Base-by-base conservation (phyloP, 176 grass and related monocot genomes). In the Aegilops longissima region DNA sequence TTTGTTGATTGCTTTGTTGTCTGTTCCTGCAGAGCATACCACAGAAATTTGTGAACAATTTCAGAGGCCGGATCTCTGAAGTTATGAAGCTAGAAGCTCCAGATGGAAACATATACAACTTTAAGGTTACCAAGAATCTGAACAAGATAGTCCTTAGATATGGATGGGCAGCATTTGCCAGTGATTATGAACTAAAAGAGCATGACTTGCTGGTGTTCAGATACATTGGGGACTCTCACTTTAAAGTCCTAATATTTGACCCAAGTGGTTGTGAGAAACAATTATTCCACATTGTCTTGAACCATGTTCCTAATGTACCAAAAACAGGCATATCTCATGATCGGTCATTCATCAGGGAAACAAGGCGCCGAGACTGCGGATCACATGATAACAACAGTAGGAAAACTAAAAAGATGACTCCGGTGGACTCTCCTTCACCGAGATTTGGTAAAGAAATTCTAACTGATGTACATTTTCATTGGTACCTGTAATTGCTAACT, bases 191-290 rank as follows among this genome's bases (percentile, higher is more conserved):
- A 21, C 75, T 91, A 30, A 58, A 62, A 36, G 5, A 66, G 5
- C 33, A 29, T 34, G 87, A 91, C 25, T 1, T 91, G 51, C 42
- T 95, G 80, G 23, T 89, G 67, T 95, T 95, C 70, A 92, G 71
- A 77, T 84, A 80, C 5, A 65, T 24, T 29, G 84, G 69, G 58
- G n/a, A 83, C 16, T 93, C 84, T 9, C 67, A 80, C 79, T 96
- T 89, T 63, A 86, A 90, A 72, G 82, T 86, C 14, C 47, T 71
- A 40, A 91, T 93, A 13, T 93, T 93, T 8, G 82, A 88, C 18
- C 5, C 5, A 10, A 84, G 30, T 59, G 74, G 89, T 20, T 81
- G 77, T 12, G 87, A 91, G 90, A 90, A 91, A 88, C 31, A 39
- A 18, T 23, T 64, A 5, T 73, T 84, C 10, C 72, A 65, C 56